A percentile compares a stretch with the other conserved stretches of the same genome.
These are phyloP conservation scores for Samsoniella hepiali DNA, from an alignment of 2,329 filamentous ascomycete species.

Conservation along the genomic window DNA sequence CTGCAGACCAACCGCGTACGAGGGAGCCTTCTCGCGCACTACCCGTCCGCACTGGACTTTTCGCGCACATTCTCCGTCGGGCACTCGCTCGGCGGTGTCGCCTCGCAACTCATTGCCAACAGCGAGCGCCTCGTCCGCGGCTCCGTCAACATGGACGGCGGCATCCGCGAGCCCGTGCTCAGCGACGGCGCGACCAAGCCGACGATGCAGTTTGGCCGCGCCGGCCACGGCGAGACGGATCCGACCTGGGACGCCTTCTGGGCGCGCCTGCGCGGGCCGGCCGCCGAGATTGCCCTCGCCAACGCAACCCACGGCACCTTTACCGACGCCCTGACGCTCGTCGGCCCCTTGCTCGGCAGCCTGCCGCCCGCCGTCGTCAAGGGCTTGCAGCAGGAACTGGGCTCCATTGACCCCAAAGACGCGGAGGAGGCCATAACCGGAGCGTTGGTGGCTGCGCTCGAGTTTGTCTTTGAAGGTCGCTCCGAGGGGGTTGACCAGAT, in stretches of 20 bases:
- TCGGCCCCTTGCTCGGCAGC: slow-evolving; percentile 9
- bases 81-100: slow-evolving; percentile 35
- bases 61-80: slow-evolving; percentile 31
- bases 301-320: slow-evolving; percentile 24
- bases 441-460: slow-evolving; percentile 4
- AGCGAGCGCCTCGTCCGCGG: slow-evolving; percentile 32
- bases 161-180: slow-evolving; percentile 24
- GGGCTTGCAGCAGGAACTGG: background rate
- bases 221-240: slow-evolving; percentile 21
- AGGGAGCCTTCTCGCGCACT: background rate
- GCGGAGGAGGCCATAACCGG: background rate
- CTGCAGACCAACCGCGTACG: slow-evolving; percentile 22
- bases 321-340: slow-evolving; percentile 21
- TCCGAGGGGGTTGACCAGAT: background rate
- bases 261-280: slow-evolving; percentile 20
- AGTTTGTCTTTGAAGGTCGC: slow-evolving; percentile 6
- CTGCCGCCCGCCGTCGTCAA: slow-evolving; percentile 1
- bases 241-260: slow-evolving; percentile 24
- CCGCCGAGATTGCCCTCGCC: slow-evolving; percentile 21
- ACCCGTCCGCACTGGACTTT: slow-evolving; percentile 24
- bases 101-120: slow-evolving; percentile 29
- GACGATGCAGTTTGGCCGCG: slow-evolving; percentile 22
- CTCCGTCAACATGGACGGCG: slow-evolving; percentile 39
- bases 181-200: slow-evolving; percentile 24
- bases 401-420: slow-evolving; percentile 1